Base-by-base conservation (phyloP, 805 yeast species). In the Monosporozyma servazzii region DNA sequence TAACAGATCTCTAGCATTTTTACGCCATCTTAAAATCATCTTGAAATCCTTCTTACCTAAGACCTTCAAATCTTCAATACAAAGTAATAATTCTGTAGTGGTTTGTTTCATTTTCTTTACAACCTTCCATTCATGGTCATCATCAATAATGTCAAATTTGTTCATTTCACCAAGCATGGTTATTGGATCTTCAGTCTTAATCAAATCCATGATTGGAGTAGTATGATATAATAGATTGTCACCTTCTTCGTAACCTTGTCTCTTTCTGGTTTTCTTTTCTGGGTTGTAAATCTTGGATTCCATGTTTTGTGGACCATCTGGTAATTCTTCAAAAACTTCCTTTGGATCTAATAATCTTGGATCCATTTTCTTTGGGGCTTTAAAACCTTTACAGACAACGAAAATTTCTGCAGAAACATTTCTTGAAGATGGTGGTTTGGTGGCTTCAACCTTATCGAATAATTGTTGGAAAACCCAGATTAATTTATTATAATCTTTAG, bases 361-460 rank as follows among this genome's bases (percentile, higher is more conserved):
- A 71, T 93, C 99, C 55, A 93, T 69, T 66, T 86, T 88, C 68
- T 90, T 88, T 47, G 99, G 99, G 13, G 98, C 96, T 68, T 90
- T 91, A 74, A 86, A 93, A 11, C 95, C 95, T 67, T 83, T 83
- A 71, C 99, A 93, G 37, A 90, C 97, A 46, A 93, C 99, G 65
- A 93, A 93, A 63, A 93, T 93, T 75, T 93, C 99, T 2, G 99
- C 99, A 66, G 98, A 91, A 33, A 93, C 99, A 70, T 88, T 89
- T 82, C 99, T 90, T 39, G 97, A 89, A 8, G 98, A 90, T 8
- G 99, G 98, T 7, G 99, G 99, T 66, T 93, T 93, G 0, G 99
- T 93, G 18, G 99, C 99, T 69, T 93, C 98, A 50, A 93, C 98
- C 65, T 86, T 90, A 50, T 89, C 96, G 65, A 93, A 93, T 51